Base-by-base conservation (phyloP, 2,329 filamentous ascomycete species). In the Juglanconis sp. region DNA sequence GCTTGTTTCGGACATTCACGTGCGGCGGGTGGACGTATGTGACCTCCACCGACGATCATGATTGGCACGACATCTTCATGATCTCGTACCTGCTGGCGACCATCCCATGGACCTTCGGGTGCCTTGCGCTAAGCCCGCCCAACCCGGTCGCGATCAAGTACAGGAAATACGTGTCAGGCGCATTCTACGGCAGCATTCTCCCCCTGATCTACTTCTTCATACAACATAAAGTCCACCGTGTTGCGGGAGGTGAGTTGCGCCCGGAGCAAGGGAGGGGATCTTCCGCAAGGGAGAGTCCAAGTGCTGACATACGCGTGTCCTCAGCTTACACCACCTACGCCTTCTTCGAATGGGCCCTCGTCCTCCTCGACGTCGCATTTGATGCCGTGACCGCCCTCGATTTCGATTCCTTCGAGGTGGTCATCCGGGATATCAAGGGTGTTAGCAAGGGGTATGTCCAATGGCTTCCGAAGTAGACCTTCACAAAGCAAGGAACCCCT, bases 31-130 rank as follows among this genome's bases (percentile, higher is more conserved):
- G 95, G 94, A 97, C 95, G 56, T 99, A 98, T 75, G 87, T 99
- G 63, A 99, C 95, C 32, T 98, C 95, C 64, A 99, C 95, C 48
- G 95, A 99, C 73, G 92, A 98, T 73, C 95, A 99, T 75, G 87
- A 96, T 75, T 98, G 92, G 93, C 95, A 99, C 74, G 95, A 99
- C 71, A 94, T 98, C 64, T 94, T 99, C 74, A 99, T 99, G 95
- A 97, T 99, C 68, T 96, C 92, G 13, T 99, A 99, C 75, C 81
- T 99, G 59, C 88, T 99, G 50, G 90, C 92, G 38, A 98, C 95
- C 3, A 81, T 99, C 57, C 95, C 95, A 2, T 99, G 95, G 95
- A 99, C 94, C 2, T 75, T 92, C 52, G 95, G 95, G 53, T 97
- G 94, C 74, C 84, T 98, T 63, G 87, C 89, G 5, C 78, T 98